Evolutionary conservation across 1,139 yeast species (phyloP).

Genomic region (Yamadazyma taylorii): DNA sequence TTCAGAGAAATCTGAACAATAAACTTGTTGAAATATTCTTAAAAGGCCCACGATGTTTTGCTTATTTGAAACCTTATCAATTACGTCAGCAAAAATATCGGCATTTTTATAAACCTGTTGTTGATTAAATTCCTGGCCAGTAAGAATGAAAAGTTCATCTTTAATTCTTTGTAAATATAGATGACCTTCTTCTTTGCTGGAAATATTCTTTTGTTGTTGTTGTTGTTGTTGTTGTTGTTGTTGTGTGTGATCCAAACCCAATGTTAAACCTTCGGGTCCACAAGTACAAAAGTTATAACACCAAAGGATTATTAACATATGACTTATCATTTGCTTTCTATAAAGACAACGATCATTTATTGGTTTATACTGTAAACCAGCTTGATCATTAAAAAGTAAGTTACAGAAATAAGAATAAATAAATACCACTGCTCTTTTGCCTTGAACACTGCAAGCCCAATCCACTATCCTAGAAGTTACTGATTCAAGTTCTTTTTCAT

Average conservation of each 20-base stretch:
- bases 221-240: constrained; percentile 5
- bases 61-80: constrained; percentile 19
- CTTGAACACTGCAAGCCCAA: constrained; percentile 36
- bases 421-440: constrained; percentile 32
- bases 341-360: constrained; percentile 53
- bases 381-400: constrained; percentile 42
- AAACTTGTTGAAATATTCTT: constrained; percentile 10
- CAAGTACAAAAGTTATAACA: constrained; percentile 40
- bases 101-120: constrained; percentile 19
- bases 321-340: constrained; percentile 36
- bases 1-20: constrained; percentile 13
- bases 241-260: constrained; percentile 10
- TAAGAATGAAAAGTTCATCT: constrained; percentile 25
- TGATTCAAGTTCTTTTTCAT: constrained; percentile 47
- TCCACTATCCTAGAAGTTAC: constrained; percentile 50
- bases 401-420: constrained; percentile 56
- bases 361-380: constrained; percentile 38
- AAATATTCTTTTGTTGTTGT: constrained; percentile 10
- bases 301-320: constrained; percentile 46
- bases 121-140: constrained; percentile 19
- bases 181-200: constrained; percentile 37
- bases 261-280: constrained; percentile 32
- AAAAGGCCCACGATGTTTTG: constrained; percentile 41
- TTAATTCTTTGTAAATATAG: constrained; percentile 37
- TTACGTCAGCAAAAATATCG: constrained; percentile 17